phyloP scores from a whole-genome alignment of 2,329 filamentous ascomycete genomes.

The Talaromyces albobiverticillius region DNA sequence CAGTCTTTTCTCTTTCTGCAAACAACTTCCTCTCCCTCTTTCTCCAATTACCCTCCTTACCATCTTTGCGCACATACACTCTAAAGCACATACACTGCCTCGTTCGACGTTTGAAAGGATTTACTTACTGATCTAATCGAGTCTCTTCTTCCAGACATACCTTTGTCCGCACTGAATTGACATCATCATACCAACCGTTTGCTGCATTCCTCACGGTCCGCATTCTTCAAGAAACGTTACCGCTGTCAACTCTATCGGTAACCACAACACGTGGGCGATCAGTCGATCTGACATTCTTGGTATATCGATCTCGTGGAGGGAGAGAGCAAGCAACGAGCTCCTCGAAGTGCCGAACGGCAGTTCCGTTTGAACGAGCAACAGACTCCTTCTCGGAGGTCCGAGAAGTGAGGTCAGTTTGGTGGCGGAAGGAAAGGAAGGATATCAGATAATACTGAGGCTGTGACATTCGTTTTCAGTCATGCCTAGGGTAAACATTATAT shows the following conservation, averaged over 20 bases:
- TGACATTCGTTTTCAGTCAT: slow-evolving; percentile 21
- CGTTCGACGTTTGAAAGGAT: neutral
- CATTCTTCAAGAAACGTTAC: slow-evolving; percentile 1
- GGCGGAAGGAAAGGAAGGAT: slow-evolving; percentile 17
- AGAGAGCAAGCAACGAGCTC: slow-evolving; percentile 23
- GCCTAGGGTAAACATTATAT: slow-evolving; percentile 40
- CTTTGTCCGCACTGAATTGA: neutral
- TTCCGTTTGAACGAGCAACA: slow-evolving; percentile 1
- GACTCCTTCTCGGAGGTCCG: slow-evolving; percentile 26
- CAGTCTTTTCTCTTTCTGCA: slow-evolving; percentile 10
- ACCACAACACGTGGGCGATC: slow-evolving; percentile 4
- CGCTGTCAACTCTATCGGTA: slow-evolving; percentile 4
- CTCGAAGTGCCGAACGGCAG: slow-evolving; percentile 23
- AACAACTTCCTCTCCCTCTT: neutral
- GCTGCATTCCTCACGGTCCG: slow-evolving; percentile 2
- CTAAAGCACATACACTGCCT: too few relatives aligned
- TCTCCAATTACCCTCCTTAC: neutral
- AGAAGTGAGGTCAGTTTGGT: slow-evolving; percentile 33
- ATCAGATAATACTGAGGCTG: slow-evolving; percentile 28
- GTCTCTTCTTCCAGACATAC: neutral
- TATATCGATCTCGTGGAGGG: neutral
- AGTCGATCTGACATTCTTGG: slow-evolving; percentile 2
- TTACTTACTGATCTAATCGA: slow-evolving; percentile 7
- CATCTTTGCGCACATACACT: neutral
- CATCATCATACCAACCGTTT: neutral